Evolutionary conservation across 2,329 filamentous ascomycete genomes (phyloP).

Genomic region (Aureobasidium sp.): DNA sequence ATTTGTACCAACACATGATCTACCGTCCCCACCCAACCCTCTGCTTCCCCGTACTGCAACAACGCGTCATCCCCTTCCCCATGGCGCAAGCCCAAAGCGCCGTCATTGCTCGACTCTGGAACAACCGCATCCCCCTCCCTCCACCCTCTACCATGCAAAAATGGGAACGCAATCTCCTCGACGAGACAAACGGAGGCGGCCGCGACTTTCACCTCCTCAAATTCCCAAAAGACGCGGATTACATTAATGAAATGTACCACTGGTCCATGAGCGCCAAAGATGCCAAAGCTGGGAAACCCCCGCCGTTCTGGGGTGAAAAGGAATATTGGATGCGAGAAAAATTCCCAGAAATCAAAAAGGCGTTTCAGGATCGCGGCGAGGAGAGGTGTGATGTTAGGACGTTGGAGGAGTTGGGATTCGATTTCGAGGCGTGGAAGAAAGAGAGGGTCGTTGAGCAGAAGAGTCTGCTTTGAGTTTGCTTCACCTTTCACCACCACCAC

Average conservation of each 20-base stretch:
- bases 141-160: constrained; percentile 54
- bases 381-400: constrained; percentile 50
- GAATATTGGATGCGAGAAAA: constrained; percentile 65
- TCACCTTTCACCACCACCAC: too few relatives aligned
- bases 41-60: constrained; percentile 66
- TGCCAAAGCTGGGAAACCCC: constrained; percentile 55
- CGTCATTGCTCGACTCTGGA: constrained; percentile 69
- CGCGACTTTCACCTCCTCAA: constrained; percentile 49
- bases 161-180: constrained; percentile 52
- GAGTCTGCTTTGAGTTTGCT: constrained; percentile 17
- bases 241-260: constrained; percentile 62
- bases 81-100: constrained; percentile 72
- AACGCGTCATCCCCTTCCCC: constrained; percentile 84
- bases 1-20: constrained; percentile 74
- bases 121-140: constrained; percentile 62
- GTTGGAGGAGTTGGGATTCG: constrained; percentile 61
- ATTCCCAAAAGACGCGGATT: constrained; percentile 58
- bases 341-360: constrained; percentile 62
- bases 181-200: constrained; percentile 41
- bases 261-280: constrained; percentile 47
- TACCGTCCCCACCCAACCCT: constrained; percentile 69
- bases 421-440: constrained; percentile 28
- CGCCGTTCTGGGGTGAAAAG: constrained; percentile 64
- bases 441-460: constrained; percentile 22
- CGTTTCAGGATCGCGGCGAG: constrained; percentile 61